Conservation (phyloP, 192 early-diverging fungal genomes). For the Coemansia sp. region DNA sequence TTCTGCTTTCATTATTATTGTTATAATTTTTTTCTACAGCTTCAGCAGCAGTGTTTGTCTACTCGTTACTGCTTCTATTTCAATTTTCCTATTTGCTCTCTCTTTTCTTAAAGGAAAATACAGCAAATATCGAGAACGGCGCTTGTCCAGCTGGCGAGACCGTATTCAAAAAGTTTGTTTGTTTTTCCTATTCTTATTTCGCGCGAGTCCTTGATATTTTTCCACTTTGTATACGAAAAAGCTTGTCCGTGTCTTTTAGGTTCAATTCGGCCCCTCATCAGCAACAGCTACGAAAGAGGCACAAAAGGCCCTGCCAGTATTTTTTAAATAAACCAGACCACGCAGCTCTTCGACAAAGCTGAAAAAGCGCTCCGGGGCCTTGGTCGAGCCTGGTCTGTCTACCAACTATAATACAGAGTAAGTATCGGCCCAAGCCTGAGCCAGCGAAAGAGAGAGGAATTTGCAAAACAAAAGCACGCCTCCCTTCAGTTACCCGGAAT, state of each 20-base stretch:
- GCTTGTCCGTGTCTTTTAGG: not conserved
- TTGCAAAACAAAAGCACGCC: too few relatives aligned
- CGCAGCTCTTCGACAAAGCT: not conserved
- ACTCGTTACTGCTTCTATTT: not conserved
- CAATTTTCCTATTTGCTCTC: not conserved
- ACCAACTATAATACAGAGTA: not conserved
- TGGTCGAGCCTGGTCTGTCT: not conserved
- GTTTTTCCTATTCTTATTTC: not conserved
- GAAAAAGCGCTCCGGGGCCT: not conserved
- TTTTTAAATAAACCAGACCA: not conserved
- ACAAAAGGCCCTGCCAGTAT: not conserved
- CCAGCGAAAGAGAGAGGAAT: too few relatives aligned
- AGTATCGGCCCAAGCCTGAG: not conserved
- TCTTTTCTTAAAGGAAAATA: too few relatives aligned
- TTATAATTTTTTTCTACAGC: conserved; percentile 1
- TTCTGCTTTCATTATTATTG: not conserved
- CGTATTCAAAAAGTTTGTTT: too few relatives aligned
- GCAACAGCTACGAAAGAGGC: not conserved
- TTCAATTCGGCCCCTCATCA: conserved; percentile 6
- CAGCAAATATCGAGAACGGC: not conserved
- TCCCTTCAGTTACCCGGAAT: too few relatives aligned
- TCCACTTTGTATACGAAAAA: not conserved
- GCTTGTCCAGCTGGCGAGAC: too few relatives aligned
- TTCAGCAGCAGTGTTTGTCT: too few relatives aligned
- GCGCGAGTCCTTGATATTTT: not conserved